Evolutionary conservation across 1,284 basidiomycete genomes (phyloP).

Genomic region (Albatrellus sp.): DNA sequence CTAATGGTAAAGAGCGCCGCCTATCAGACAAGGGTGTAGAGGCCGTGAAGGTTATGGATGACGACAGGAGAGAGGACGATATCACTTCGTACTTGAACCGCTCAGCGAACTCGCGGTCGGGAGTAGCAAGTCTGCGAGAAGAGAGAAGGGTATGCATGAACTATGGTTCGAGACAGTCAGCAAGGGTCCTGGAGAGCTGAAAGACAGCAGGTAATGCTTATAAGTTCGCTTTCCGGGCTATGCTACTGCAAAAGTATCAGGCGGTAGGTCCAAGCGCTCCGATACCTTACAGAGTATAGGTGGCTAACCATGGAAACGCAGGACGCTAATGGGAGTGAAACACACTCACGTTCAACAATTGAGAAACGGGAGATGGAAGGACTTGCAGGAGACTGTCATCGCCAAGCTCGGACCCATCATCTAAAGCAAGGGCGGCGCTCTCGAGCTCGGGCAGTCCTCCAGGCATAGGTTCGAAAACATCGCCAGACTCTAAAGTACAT

Average conservation of each 20-base stretch:
- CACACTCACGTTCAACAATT: constrained; percentile 22
- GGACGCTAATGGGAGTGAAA: constrained; percentile 5
- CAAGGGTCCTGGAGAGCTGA: neutral
- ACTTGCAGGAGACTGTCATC: constrained; percentile 17
- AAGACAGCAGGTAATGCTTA: neutral
- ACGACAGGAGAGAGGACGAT: constrained; percentile 61
- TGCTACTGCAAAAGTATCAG: neutral
- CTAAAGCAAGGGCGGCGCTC: constrained; percentile 16
- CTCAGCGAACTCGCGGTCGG: constrained; percentile 42
- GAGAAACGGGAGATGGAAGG: constrained; percentile 23
- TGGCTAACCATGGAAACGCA: neutral
- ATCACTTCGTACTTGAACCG: constrained; percentile 80
- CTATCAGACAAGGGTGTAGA: constrained; percentile 16
- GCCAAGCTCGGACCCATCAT: constrained; percentile 18
- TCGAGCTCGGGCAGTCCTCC: constrained; percentile 22
- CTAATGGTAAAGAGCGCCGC: constrained; percentile 15
- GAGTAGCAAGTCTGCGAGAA: constrained; percentile 9
- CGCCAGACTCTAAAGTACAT: constrained; percentile 38
- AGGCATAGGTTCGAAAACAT: constrained; percentile 28
- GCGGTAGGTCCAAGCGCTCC: neutral
- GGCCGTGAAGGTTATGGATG: constrained; percentile 18
- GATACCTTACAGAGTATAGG: too few relatives aligned
- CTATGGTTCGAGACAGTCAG: constrained; percentile 1
- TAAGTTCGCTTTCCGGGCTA: neutral
- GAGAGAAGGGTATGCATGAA: constrained; percentile 5